Base-by-base conservation (phyloP, 495 filamentous ascomycete genomes). In the Chaetomium cochliodes region DNA sequence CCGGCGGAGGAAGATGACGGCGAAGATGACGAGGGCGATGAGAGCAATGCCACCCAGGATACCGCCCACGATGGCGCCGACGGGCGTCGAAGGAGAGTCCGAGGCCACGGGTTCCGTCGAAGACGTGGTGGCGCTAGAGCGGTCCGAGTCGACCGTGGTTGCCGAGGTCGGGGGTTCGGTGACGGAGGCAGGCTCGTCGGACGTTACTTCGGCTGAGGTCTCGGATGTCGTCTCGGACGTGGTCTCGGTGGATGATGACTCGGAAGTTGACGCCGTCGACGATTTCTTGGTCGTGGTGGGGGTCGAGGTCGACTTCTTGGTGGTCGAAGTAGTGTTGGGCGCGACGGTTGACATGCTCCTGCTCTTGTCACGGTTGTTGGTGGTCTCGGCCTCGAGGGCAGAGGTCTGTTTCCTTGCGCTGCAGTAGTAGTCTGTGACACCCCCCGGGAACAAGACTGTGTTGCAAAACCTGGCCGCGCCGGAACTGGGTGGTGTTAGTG, bases 21-120 rank as follows among this genome's bases (percentile, higher is more conserved):
- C 78, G 12, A 81, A 58, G 8, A 68, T 74, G 60, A 77, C 68
- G n/a, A 83, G 68, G 8, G 72, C 75, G n/a, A 80, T 64, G 23
- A 70, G 76, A 12, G 66, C 81, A 33, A 82, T 70, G 23, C 80
- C 82, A 39, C 82, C 82, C 8, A 83, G 74, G 26, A 78, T 78
- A 44, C 82, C 82, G 15, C 82, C 82, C 11, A 77, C 78, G 49
- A 84, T 80, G 54, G 80, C 74, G 18, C 77, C 78, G 23, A 77
- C 62, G 26, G 72, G 73, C 1, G 71, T 73, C n/a, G 70, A 69
- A 3, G 75, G 62, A 3, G 25, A 47, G 2, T 64, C 5, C 1
- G 37, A 15, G 28, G 55, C 20, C 3, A 20, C 60, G 15, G 55
- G 30, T 0, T 39, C 15, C 9, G 55, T 41, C 13, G 65, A 57